Evolutionary conservation across 129 eudicot genomes (phyloP).

Genomic region (Saposhnikovia divaricata): DNA sequence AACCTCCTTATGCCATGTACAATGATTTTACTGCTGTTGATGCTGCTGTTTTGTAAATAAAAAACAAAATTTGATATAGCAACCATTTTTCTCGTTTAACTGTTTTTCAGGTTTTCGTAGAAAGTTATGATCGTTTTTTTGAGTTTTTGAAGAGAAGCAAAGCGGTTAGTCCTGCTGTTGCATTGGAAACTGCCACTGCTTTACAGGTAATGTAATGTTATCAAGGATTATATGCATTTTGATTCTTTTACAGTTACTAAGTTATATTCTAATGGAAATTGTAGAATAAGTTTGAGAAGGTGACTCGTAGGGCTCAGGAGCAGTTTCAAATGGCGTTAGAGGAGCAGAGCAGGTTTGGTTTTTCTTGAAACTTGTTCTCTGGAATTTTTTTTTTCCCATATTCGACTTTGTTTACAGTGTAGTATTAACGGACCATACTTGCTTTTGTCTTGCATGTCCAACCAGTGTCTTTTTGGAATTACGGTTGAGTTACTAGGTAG

Average conservation of each 20-base stretch:
- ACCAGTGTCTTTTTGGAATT: neutral
- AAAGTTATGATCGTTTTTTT: conserved; percentile 62
- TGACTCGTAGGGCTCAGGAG: conserved; percentile 96
- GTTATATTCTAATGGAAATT: conserved; percentile 15
- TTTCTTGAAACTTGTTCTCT: conserved; percentile 6
- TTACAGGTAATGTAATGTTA: conserved; percentile 53
- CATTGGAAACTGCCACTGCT: conserved; percentile 94
- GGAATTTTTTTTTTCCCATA: neutral
- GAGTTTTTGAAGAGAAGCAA: conserved; percentile 82
- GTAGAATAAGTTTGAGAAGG: conserved; percentile 89
- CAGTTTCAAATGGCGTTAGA: conserved; percentile 94
- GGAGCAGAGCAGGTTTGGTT: conserved; percentile 98
- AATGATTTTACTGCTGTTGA: neutral
- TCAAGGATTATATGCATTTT: neutral
- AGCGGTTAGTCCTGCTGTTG: conserved; percentile 95
- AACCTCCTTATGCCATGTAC: neutral
- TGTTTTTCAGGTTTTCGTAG: conserved; percentile 52
- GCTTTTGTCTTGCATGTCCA: neutral
- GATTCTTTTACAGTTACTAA: conserved; percentile 22
- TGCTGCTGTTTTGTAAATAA: neutral
- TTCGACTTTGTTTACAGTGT: neutral
- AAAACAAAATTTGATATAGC: neutral
- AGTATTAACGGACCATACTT: neutral
- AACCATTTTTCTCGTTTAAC: neutral
- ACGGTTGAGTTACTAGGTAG: neutral